Evolutionary conservation across 345 rosid species (phyloP).

Genomic region (Eucalyptus microcorys): DNA sequence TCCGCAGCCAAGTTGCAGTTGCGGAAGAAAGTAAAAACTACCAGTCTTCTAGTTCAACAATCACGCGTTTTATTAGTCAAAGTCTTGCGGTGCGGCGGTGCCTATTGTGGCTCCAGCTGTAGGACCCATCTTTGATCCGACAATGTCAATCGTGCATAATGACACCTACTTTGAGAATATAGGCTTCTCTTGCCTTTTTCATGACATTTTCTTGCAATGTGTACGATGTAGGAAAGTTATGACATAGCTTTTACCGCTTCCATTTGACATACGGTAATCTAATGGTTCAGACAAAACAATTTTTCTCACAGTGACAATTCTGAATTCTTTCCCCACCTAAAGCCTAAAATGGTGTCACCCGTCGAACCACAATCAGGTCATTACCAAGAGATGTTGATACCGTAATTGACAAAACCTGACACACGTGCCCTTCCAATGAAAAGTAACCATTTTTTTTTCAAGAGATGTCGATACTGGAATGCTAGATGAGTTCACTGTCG

Average conservation of each 20-base stretch:
- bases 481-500: neutral
- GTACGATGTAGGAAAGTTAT: neutral
- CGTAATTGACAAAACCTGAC: neutral
- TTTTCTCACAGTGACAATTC: neutral
- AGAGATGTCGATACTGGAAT: neutral
- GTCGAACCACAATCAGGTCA: neutral
- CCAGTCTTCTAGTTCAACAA: neutral
- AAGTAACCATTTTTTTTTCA: neutral
- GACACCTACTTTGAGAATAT: neutral
- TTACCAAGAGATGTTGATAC: neutral
- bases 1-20: neutral
- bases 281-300: neutral
- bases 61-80: neutral
- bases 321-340: neutral
- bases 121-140: neutral
- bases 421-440: neutral
- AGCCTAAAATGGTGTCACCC: neutral
- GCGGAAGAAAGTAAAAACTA: neutral
- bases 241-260: neutral
- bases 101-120: neutral
- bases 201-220: neutral
- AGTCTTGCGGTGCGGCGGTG: neutral
- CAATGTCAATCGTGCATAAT: neutral
- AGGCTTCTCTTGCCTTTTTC: neutral
- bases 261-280: neutral